Conservation (phyloP, 1,284 basidiomycete species). For the Ustilago esculenta region DNA sequence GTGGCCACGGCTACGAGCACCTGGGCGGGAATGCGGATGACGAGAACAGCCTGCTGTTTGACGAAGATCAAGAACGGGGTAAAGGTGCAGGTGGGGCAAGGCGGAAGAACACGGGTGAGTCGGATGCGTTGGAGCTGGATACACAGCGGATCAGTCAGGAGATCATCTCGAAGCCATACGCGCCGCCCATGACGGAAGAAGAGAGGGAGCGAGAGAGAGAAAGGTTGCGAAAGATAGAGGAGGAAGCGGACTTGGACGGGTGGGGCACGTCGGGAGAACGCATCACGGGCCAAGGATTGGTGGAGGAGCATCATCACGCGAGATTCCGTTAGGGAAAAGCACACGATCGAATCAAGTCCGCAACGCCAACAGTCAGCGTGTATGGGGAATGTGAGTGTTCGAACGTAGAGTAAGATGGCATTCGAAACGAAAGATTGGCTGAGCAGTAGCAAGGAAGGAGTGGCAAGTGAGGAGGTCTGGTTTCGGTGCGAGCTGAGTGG, state of each 20-base stretch:
- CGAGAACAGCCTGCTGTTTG: slow-evolving; percentile 35
- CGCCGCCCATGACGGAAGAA: slow-evolving; percentile 12
- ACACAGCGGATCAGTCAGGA: slow-evolving; percentile 41
- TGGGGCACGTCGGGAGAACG: slow-evolving; percentile 41
- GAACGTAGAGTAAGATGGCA: too few species aligned
- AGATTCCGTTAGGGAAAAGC: slow-evolving; percentile 2
- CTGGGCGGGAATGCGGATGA: slow-evolving; percentile 12
- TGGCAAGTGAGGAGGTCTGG: too few species aligned
- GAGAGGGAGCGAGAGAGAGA: slow-evolving; percentile 37
- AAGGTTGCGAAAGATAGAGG: slow-evolving; percentile 42
- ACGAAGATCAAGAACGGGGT: slow-evolving; percentile 22
- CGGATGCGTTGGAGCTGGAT: slow-evolving; percentile 42
- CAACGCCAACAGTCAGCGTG: too few species aligned
- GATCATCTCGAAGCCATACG: slow-evolving; percentile 14
- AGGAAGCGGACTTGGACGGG: slow-evolving; percentile 52
- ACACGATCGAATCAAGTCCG: too few species aligned
- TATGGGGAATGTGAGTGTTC: too few species aligned
- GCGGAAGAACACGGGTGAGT: slow-evolving; percentile 33
- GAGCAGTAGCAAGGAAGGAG: too few species aligned
- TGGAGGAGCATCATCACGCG: slow-evolving; percentile 35
- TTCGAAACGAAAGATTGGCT: too few species aligned
- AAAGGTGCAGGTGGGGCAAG: slow-evolving; percentile 9
- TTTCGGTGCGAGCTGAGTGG: too few species aligned
- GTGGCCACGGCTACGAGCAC: slow-evolving; percentile 19
- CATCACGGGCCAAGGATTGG: slow-evolving; percentile 39